A percentile compares a stretch with the other conserved stretches of the same genome.
phyloP scores from a whole-genome alignment of 2,329 filamentous ascomycete genomes.

The Diaporthe ilicicola region DNA sequence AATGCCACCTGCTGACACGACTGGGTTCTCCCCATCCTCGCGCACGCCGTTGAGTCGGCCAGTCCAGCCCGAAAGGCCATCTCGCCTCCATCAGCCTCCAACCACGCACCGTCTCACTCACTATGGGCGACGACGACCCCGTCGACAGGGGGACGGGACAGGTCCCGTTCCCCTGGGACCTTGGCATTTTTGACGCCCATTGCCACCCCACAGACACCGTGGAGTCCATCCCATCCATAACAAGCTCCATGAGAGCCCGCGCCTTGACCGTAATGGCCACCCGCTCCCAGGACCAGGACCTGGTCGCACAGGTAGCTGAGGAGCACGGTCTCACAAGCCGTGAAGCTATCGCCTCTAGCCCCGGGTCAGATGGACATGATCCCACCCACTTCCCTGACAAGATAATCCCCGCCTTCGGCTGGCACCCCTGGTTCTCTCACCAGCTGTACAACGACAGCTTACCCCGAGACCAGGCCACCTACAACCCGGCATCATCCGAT shows the following conservation, averaged over 20 bases:
- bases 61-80: background rate
- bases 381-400: constrained; percentile 37
- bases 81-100: no score
- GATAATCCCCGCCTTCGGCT: constrained; percentile 78
- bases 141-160: constrained; percentile 34
- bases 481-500: constrained; percentile 40
- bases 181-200: constrained; percentile 80
- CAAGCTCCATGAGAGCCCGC: constrained; percentile 69
- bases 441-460: constrained; percentile 72
- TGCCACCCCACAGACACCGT: constrained; percentile 87
- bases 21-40: background rate
- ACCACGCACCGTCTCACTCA: background rate
- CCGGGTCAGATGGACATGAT: constrained; percentile 28
- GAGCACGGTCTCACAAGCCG: constrained; percentile 56
- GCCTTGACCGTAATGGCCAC: constrained; percentile 81
- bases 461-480: constrained; percentile 44
- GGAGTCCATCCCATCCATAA: constrained; percentile 63
- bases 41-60: background rate
- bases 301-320: constrained; percentile 70
- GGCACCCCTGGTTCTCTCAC: constrained; percentile 89
- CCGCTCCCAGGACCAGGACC: constrained; percentile 75
- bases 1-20: background rate
- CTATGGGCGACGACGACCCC: constrained; percentile 25
- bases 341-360: constrained; percentile 21
- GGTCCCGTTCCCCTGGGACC: constrained; percentile 73